Conservation (phyloP, 192 early-diverging fungal species). For the Coemansia sp. region DNA sequence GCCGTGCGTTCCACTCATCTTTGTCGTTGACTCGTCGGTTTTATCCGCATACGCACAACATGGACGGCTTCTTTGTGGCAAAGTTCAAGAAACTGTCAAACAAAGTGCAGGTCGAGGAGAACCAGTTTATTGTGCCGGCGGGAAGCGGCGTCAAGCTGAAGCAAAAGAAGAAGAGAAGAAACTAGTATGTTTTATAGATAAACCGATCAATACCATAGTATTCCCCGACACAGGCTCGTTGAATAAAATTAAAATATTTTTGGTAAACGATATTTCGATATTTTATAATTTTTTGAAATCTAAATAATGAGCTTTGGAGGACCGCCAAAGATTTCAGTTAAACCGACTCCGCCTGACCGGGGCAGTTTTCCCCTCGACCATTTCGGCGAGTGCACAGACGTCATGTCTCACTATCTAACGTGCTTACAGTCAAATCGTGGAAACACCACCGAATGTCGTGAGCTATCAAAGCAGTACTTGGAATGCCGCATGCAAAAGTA, state of each 20-base stretch:
- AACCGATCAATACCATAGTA: conserved; percentile 7
- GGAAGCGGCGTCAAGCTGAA: conserved; percentile 46
- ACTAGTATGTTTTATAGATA: conserved; percentile 1
- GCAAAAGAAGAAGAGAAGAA: conserved; percentile 35
- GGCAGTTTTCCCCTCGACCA: conserved; percentile 93
- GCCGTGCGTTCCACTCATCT: conserved; percentile 82
- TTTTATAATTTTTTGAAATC: not conserved
- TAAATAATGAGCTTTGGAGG: conserved; percentile 74
- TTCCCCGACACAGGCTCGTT: not conserved
- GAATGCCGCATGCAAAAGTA: conserved; percentile 87
- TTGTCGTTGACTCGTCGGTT: conserved; percentile 81
- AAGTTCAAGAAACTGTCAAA: conserved; percentile 96
- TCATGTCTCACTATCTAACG: conserved; percentile 77
- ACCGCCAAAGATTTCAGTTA: conserved; percentile 65
- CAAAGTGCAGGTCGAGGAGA: conserved; percentile 55
- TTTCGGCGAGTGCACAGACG: conserved; percentile 75
- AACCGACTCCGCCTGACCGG: conserved; percentile 73
- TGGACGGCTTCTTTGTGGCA: conserved; percentile 99
- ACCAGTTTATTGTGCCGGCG: conserved; percentile 33
- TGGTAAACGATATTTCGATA: not conserved
- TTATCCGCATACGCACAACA: conserved; percentile 98
- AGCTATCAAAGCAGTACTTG: conserved; percentile 76
- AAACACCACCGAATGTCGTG: conserved; percentile 68
- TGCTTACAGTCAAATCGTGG: conserved; percentile 75
- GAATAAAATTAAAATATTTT: conserved; percentile 15